Evolutionary conservation across 225 moss, liverwort and hornwort species (phyloP).

Genomic region (Takakia lepidozioides): DNA sequence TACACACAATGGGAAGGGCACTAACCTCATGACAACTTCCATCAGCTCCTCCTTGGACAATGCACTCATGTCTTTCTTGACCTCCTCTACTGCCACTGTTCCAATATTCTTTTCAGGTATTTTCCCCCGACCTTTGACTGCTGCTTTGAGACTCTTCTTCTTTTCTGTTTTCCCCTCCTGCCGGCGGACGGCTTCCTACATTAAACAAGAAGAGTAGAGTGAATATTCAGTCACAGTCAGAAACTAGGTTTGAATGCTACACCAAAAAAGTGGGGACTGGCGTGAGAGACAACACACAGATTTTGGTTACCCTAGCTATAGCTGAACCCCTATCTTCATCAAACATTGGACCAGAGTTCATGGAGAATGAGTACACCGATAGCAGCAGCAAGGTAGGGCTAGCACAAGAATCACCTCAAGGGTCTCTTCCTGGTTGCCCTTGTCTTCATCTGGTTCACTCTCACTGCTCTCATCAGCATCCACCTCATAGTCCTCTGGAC

Average conservation of each 20-base stretch:
- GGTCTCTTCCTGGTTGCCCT: conserved; percentile 36
- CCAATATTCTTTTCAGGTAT: conserved; percentile 3
- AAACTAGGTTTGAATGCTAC: too few species aligned
- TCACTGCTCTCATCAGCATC: conserved; percentile 31
- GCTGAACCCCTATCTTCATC: too few species aligned
- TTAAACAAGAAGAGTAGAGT: too few species aligned
- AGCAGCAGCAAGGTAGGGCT: too few species aligned
- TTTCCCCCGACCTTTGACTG: conserved; percentile 5
- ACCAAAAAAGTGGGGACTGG: too few species aligned
- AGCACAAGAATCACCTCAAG: conserved; percentile 58
- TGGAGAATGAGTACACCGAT: too few species aligned
- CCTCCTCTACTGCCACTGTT: conserved; percentile 40
- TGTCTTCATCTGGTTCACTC: conserved; percentile 33
- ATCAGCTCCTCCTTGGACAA: conserved; percentile 82
- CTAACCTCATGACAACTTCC: conserved; percentile 79
- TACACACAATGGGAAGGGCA: background rate
- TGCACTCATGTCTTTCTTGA: conserved; percentile 61
- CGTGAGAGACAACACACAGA: too few species aligned
- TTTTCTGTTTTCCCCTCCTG: conserved; percentile 17
- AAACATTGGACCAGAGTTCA: too few species aligned
- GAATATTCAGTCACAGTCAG: too few species aligned
- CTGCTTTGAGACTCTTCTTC: conserved; percentile 13
- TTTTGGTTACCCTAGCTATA: too few species aligned
- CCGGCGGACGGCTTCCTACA: conserved; percentile 42
- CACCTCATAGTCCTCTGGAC: conserved; percentile 71